Evolutionary conservation across 2,329 filamentous ascomycete species (phyloP), one percentile per base, ranked within the genome.

Genomic region (Aspergillus luchuensis): DNA sequence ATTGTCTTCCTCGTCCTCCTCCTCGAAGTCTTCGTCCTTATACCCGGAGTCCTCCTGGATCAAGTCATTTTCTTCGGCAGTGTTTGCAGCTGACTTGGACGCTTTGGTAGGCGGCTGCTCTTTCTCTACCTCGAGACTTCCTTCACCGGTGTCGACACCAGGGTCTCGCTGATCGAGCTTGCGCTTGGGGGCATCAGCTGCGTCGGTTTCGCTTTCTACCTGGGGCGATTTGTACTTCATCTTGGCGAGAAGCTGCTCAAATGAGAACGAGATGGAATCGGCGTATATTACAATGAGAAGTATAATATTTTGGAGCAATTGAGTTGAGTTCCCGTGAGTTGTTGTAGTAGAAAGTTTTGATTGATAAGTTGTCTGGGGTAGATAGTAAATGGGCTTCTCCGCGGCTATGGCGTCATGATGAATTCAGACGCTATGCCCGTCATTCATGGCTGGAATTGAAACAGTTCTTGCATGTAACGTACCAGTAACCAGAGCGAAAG

Each of bases 191-290:
- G 59, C 45, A 7, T 56, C 59, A 23, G 59, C 39, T 6, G 50
- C 52, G 53, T 67, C 66, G 5, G 62, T 62, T n/a, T 67, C 66
- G 5, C 67, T 64, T 59, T 69, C 66, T 15, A 69, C 66, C 11
- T 62, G 33, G 4, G 67, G 67, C 7, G 61, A 47, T 56, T 66
- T 62, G 59, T 69, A 67, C 47, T 63, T 66, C 64, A 68, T 68
- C 54, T 51, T 64, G 33, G 7, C 4, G n/a, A 3, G 39, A 4
- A 33, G 17, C 7, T 48, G 28, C 8, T 23, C 5, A 5, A 6
- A 30, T 30, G 7, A 19, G 23, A n/a, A 13, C 17, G n/a, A 10
- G 23, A 19, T 49, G 19, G n/a, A 45, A 17, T 13, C 21, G 17
- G 49, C 11, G 17, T 52, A 8, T 6, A 21, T 47, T 17, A 36